Evolutionary conservation across 1,284 basidiomycete species (phyloP).

Genomic region (Serendipita sp.): DNA sequence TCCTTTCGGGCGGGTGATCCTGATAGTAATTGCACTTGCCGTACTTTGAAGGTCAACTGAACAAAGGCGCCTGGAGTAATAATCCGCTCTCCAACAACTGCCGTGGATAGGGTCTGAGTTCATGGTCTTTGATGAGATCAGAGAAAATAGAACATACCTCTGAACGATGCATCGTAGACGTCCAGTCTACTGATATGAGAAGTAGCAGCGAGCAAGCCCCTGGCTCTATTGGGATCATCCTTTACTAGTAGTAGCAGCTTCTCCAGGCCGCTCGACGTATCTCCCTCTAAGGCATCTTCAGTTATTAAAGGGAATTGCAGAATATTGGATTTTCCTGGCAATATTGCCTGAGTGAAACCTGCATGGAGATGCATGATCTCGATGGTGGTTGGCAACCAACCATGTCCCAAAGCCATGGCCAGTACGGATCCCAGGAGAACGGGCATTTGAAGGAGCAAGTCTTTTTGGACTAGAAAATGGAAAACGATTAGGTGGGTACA

Average conservation of each 20-base stretch:
- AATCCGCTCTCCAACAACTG: conserved; percentile 82
- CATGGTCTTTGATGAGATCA: neutral
- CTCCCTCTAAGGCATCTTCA: conserved; percentile 19
- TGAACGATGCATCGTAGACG: conserved; percentile 75
- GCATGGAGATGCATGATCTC: conserved; percentile 73
- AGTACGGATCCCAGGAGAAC: conserved; percentile 70
- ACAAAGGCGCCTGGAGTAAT: conserved; percentile 86
- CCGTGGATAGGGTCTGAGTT: neutral
- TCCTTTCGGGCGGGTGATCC: conserved; percentile 6
- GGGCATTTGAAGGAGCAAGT: conserved; percentile 56
- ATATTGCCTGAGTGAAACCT: conserved; percentile 73
- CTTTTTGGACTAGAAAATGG: conserved; percentile 41
- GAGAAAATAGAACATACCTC: conserved; percentile 36
- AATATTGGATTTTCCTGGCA: conserved; percentile 37
- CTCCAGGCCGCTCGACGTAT: conserved; percentile 24
- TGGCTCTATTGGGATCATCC: neutral
- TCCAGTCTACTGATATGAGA: conserved; percentile 50
- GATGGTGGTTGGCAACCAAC: conserved; percentile 79
- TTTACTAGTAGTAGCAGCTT: conserved; percentile 16
- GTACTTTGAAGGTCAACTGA: conserved; percentile 72
- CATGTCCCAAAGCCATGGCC: conserved; percentile 74
- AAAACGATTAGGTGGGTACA: neutral
- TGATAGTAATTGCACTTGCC: conserved; percentile 18
- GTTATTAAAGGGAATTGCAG: conserved; percentile 69
- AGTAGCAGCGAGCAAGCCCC: neutral